Percentiles rank a stretch among this genome's conserved stretches.
phyloP scores from a whole-genome alignment of 257 asterid genomes.

The Plantago elongata region DNA sequence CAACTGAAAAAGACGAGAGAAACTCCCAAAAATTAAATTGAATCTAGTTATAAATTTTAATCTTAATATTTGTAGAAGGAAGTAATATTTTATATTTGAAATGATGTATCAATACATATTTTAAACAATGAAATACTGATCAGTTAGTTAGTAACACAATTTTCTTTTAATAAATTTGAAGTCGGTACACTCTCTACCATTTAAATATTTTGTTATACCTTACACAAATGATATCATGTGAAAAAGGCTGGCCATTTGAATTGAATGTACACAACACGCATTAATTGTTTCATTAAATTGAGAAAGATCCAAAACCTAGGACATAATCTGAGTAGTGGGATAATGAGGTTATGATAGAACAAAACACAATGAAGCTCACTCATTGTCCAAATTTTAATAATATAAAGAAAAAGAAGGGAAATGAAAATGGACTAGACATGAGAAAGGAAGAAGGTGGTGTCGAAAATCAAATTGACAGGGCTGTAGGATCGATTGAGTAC shows the following conservation, averaged over 20 bases:
- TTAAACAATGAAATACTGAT: too few species aligned
- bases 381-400: constrained; percentile 8
- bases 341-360: constrained; percentile 13
- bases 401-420: not conserved
- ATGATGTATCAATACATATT: too few species aligned
- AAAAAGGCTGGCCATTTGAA: not conserved
- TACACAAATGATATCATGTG: not conserved
- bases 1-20: not conserved
- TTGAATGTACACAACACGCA: not conserved
- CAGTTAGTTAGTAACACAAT: too few species aligned
- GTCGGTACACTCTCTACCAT: too few species aligned
- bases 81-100: not conserved
- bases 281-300: not conserved
- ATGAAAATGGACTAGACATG: constrained; percentile 34
- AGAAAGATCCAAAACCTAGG: constrained; percentile 16
- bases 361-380: constrained; percentile 16
- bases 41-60: too few species aligned
- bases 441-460: constrained; percentile 7
- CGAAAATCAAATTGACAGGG: constrained; percentile 50
- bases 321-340: constrained; percentile 16
- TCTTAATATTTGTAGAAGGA: too few species aligned
- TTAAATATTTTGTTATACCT: not conserved
- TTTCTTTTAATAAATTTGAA: too few species aligned
- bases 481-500: constrained; percentile 24
- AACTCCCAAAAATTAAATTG: not conserved